Conservation (phyloP, 305 asterid genomes). For the Fraxinus floribunda region DNA sequence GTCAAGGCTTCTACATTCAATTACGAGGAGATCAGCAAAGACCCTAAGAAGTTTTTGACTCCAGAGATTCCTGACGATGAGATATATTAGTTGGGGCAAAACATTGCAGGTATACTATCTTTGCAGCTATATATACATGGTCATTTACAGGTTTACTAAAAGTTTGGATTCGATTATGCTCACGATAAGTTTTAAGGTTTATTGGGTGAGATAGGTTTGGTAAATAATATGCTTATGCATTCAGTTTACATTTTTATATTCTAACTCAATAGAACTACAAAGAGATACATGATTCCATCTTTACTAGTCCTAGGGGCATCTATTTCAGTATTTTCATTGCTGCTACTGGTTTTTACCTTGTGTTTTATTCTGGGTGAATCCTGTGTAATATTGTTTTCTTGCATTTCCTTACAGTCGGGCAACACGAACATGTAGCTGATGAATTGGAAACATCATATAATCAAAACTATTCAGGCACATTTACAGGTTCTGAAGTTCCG, state of each 20-base stretch:
- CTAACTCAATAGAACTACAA: background rate
- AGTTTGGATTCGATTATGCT: too few species aligned
- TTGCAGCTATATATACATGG: background rate
- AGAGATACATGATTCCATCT: background rate
- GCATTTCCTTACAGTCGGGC: background rate
- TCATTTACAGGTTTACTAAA: too few species aligned
- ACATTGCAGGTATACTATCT: conserved; percentile 30
- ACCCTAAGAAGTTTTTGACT: conserved; percentile 51
- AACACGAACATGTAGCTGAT: background rate
- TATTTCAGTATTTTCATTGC: background rate
- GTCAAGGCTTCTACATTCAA: conserved; percentile 47
- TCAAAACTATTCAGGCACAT: background rate
- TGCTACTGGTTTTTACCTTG: background rate
- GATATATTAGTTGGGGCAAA: conserved; percentile 53
- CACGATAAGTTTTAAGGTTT: background rate
- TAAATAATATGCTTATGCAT: background rate
- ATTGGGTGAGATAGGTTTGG: background rate
- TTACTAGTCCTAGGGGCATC: background rate
- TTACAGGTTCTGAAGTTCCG: background rate
- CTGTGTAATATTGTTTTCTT: too few species aligned
- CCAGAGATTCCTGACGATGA: conserved; percentile 92
- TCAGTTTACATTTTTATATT: too few species aligned
- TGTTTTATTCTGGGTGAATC: background rate
- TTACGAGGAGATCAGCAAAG: conserved; percentile 65
- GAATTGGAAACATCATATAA: too few species aligned